Percentiles rank a stretch among this genome's conserved stretches.
These are phyloP conservation scores for Tulasnella sp. DNA, from an alignment of 768 basidiomycete genomes.

Conservation along the genomic window DNA sequence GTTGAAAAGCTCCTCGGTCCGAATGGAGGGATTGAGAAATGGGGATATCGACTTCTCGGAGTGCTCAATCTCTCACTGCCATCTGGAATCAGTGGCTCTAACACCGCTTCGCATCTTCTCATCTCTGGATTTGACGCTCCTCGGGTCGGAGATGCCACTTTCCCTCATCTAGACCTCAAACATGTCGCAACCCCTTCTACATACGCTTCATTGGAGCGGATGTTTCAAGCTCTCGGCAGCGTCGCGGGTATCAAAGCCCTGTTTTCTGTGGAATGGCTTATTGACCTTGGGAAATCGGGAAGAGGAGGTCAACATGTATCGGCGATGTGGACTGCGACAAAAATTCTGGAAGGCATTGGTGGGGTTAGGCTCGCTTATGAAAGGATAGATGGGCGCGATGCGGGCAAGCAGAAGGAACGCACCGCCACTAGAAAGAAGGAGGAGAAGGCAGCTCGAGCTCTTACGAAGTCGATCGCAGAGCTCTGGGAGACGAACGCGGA, in stretches of 20 bases:
- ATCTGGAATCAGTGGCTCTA: slow-evolving; percentile 20
- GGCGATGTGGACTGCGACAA: slow-evolving; percentile 77
- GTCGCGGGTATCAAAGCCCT: slow-evolving; percentile 60
- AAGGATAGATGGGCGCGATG: slow-evolving; percentile 8
- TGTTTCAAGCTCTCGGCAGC: slow-evolving; percentile 63
- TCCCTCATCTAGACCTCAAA: slow-evolving; percentile 51
- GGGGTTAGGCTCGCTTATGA: slow-evolving; percentile 35
- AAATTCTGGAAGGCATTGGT: slow-evolving; percentile 63
- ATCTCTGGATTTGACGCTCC: slow-evolving; percentile 21
- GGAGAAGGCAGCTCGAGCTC: slow-evolving; percentile 51
- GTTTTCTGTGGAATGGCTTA: slow-evolving; percentile 77
- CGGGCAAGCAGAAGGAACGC: too few relatives aligned
- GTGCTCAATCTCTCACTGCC: slow-evolving; percentile 66
- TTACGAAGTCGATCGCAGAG: slow-evolving; percentile 55
- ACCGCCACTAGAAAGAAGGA: slow-evolving; percentile 30
- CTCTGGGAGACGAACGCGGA: slow-evolving; percentile 49
- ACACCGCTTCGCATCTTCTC: slow-evolving; percentile 12
- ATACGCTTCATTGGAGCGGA: slow-evolving; percentile 45
- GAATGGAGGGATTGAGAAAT: slow-evolving; percentile 74
- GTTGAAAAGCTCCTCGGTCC: slow-evolving; percentile 66
- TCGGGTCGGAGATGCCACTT: slow-evolving; percentile 26
- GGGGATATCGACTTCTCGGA: slow-evolving; percentile 79
- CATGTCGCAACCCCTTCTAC: slow-evolving; percentile 44
- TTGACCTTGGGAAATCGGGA: slow-evolving; percentile 43
- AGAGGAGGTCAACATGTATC: slow-evolving; percentile 42